These are phyloP conservation scores for Rhizodiscina lignyota DNA, from an alignment of 495 filamentous ascomycete genomes.

Conservation along the genomic window DNA sequence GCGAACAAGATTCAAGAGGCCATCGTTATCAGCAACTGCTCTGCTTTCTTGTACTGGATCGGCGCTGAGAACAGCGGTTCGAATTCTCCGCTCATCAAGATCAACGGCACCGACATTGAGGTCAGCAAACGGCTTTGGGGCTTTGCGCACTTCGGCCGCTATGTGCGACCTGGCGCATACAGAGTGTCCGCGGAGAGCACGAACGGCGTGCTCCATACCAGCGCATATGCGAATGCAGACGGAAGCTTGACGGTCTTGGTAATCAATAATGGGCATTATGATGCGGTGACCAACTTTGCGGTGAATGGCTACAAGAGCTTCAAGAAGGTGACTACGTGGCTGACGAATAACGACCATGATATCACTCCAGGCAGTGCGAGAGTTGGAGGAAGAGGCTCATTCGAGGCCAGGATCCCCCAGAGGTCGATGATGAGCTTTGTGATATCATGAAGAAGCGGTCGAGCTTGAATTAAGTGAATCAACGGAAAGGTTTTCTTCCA, in stretches of 20 bases:
- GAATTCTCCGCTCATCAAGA: slow-evolving; percentile 13
- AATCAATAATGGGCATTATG: slow-evolving; percentile 29
- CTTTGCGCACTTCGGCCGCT: slow-evolving; percentile 28
- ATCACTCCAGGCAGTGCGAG: background rate
- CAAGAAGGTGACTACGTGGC: background rate
- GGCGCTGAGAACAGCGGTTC: slow-evolving; percentile 19
- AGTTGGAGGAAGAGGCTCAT: no score
- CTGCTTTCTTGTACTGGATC: slow-evolving; percentile 36
- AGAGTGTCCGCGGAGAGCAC: slow-evolving; percentile 24
- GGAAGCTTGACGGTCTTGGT: slow-evolving; percentile 27
- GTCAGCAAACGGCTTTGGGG: slow-evolving; percentile 33
- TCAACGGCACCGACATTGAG: slow-evolving; percentile 24
- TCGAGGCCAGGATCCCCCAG: background rate
- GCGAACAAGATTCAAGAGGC: slow-evolving; percentile 32
- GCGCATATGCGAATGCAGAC: slow-evolving; percentile 31
- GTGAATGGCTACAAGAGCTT: background rate
- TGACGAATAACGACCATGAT: slow-evolving; percentile 5
- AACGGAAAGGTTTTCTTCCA: no score
- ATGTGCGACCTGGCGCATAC: slow-evolving; percentile 29
- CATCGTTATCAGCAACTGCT: slow-evolving; percentile 26
- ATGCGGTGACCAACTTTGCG: background rate
- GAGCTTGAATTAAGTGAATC: no score
- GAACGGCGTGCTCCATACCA: slow-evolving; percentile 20
- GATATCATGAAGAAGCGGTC: no score
- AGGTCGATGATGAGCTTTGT: slow-evolving; percentile 7